Conservation (phyloP, 176 grass and related monocot species). For the Thalia dealbata region DNA sequence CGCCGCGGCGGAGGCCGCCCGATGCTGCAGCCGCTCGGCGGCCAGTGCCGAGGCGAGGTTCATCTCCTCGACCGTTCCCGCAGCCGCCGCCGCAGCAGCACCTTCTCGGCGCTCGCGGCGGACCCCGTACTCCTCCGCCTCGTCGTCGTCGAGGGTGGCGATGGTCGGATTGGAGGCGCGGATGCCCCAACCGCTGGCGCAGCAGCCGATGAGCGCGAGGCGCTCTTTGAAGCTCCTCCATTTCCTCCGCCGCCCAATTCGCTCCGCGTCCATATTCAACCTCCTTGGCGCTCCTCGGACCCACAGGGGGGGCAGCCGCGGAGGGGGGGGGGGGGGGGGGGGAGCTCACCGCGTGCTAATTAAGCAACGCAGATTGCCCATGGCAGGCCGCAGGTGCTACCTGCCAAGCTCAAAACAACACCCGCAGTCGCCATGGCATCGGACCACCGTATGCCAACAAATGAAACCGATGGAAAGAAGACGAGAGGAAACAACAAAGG, state of each 20-base stretch:
- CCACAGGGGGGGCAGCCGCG: neutral
- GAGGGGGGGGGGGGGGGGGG: no score
- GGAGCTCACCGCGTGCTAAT: neutral
- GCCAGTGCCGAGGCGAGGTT: constrained; percentile 12
- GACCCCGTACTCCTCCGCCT: neutral
- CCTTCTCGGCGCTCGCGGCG: neutral
- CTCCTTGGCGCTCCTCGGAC: neutral
- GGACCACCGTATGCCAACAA: neutral
- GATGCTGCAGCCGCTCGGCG: constrained; percentile 4
- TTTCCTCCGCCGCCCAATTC: neutral
- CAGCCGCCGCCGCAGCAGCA: neutral
- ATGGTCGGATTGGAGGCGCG: constrained; percentile 2
- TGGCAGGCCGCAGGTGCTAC: neutral
- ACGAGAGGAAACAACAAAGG: neutral
- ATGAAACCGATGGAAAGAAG: neutral
- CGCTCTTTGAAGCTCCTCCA: neutral
- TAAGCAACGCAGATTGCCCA: neutral
- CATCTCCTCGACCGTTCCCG: neutral
- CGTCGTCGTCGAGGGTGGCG: neutral
- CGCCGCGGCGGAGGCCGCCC: neutral
- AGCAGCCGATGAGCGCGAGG: neutral
- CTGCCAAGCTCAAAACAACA: neutral
- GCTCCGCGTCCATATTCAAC: neutral
- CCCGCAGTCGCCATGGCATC: neutral
- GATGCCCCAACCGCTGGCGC: constrained; percentile 5